phyloP scores from a whole-genome alignment of 345 rosid species.

The Camelina hispida region DNA sequence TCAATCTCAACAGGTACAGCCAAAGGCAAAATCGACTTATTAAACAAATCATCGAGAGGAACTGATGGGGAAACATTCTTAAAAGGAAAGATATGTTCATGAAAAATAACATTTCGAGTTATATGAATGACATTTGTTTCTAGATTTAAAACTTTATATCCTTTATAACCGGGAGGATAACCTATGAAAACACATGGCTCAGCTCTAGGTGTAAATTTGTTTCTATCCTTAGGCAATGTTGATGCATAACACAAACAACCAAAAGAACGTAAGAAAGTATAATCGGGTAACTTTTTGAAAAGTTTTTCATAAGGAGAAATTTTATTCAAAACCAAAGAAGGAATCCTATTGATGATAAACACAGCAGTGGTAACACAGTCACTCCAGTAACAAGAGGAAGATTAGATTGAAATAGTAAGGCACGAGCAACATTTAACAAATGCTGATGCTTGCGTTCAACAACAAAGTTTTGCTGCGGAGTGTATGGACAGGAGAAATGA shows the following conservation, averaged over 20 bases:
- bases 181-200: neutral
- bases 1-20: too few relatives aligned
- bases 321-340: neutral
- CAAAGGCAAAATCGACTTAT: too few relatives aligned
- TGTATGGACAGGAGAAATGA: neutral
- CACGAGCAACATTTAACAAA: neutral
- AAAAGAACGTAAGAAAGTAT: too few relatives aligned
- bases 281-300: neutral
- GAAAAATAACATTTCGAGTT: too few relatives aligned
- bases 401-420: neutral
- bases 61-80: too few relatives aligned
- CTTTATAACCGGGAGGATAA: neutral
- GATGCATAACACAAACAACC: neutral
- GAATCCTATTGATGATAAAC: too few relatives aligned
- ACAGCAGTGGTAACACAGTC: neutral
- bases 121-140: too few relatives aligned
- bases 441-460: neutral
- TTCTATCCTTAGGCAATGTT: neutral
- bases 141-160: neutral
- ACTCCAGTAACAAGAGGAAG: neutral
- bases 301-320: neutral
- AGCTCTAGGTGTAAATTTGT: neutral
- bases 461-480: neutral
- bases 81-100: neutral
- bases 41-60: accelerated